Evolutionary conservation across 768 basidiomycete species (phyloP).

Genomic region (Megacollybia marginata): DNA sequence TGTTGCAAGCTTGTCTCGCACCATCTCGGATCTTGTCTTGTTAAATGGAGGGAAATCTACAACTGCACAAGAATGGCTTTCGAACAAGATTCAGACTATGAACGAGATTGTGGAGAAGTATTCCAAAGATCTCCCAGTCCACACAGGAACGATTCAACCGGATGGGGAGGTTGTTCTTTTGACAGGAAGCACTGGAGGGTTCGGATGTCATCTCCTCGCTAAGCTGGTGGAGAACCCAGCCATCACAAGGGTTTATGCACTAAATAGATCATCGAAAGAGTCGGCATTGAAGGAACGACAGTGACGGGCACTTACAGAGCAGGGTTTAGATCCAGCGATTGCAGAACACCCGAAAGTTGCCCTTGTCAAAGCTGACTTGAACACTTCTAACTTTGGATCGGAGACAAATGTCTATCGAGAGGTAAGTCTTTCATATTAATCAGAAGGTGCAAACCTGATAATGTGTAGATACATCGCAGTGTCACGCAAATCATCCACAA

Average conservation of each 20-base stretch:
- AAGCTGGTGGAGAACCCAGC: background rate
- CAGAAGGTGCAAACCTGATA: too few species aligned
- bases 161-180: conserved; percentile 18
- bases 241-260: background rate
- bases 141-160: background rate
- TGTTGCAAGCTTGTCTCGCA: conserved; percentile 15
- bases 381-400: conserved; percentile 22
- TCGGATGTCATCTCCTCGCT: conserved; percentile 26
- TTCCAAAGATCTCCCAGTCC: conserved; percentile 1
- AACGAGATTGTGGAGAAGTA: conserved; percentile 35
- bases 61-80: background rate
- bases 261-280: conserved; percentile 10
- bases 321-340: conserved; percentile 22
- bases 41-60: background rate
- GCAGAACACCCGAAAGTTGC: conserved; percentile 25
- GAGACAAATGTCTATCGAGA: conserved; percentile 4
- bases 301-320: conserved; percentile 18
- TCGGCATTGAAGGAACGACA: conserved; percentile 15
- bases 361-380: conserved; percentile 25
- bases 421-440: background rate
- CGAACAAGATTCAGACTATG: conserved; percentile 13
- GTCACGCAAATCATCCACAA: conserved; percentile 33
- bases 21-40: conserved; percentile 6
- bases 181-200: conserved; percentile 33
- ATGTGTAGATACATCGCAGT: conserved; percentile 14